Base-by-base conservation (phyloP, 2,329 filamentous ascomycete species). In the Fusarium sp. region DNA sequence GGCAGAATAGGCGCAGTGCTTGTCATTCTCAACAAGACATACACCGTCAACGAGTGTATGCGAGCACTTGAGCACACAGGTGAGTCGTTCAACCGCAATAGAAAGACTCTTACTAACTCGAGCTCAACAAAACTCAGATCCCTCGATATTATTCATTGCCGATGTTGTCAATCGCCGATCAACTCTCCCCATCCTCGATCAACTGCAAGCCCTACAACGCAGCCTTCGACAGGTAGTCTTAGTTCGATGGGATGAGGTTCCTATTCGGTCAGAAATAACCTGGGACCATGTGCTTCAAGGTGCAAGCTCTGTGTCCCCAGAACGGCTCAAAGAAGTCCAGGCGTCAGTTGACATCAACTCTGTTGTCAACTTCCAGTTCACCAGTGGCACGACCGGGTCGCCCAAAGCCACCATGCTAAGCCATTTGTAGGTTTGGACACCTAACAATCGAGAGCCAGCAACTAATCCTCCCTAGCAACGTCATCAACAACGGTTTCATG, bases 1-100 rank as follows among this genome's bases (percentile, higher is more conserved):
- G 54, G 54, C 5, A 35, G 54, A 11, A 27, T 57, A 18, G 54
- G 54, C 6, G 54, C 32, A 13, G 32, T 37, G 11, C 14, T 57
- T 4, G 54, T 57, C 2, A 6, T 57, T 57, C 54, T 57, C n/a
- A 57, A 57, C 54, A 57, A 57, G 54, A 57, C 54, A 3, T 57
- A 57, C 32, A 57, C 54, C 5, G 18, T 23, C 7, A n/a, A n/a
- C 1, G 54, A 57, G 32, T 35, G n/a, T 4, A 35, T 57, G 32
- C 6, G 54, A 10, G 54, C 54, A 20, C 54, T 57, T 57, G 32
- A 57, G 7, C 54, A 57, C 20, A 39, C 54, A 23, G 54, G 54
- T 57, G 41, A 23, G 41, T 2, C 39, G 1, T 13, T 43, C 10
- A 1, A 43, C 1, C 10, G 3, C 3, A 13, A 20, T 6, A 13